Base-by-base conservation (phyloP, 495 filamentous ascomycete genomes). In the Neurospora sp. region DNA sequence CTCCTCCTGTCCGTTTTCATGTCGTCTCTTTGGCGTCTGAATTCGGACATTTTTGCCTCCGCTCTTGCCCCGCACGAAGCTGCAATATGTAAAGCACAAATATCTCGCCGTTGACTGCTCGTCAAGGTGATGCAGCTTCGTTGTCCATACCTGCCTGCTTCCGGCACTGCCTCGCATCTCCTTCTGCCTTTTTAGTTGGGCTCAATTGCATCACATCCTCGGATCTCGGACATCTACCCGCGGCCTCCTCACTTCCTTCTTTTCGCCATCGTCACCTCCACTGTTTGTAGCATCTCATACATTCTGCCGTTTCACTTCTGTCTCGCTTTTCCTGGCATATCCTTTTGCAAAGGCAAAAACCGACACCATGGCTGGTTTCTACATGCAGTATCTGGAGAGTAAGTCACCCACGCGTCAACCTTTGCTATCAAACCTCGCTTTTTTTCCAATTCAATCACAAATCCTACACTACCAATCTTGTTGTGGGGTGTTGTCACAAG, bases 381-480 rank as follows among this genome's bases (percentile, higher is more conserved):
- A 89, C 81, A 89, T 89, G 84, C 86, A 88, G 81, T 89, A 89
- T 82, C 81, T 89, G 73, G 86, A 88, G 80, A 87, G 87, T 89
- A 87, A 86, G 87, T 89, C 74, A 71, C 82, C 77, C 61, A 78
- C 12, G 7, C 53, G 27, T 66, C 53, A 66, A 66, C 31, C 31
- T 31, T 66, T 18, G 27, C 53, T 66, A 14, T 66, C 53, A 35
- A 66, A 66, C 53, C 6, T 66, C 53, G 53, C 22, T 31, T 31
- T 31, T 31, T 66, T 66, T 35, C 53, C 53, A 2, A 35, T 37
- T 16, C 10, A 18, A 37, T 35, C 22, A 70, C 69, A 48, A 61
- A 74, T 75, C 73, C 70, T 68, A 75, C 76, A 41, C 72, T 71
- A 70, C 73, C 40, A 31, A 61, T 48, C 59, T 76, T 69, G 70